Evolutionary conservation across 495 filamentous ascomycete genomes (phyloP).

Genomic region (Mytilinidion resinicola): DNA sequence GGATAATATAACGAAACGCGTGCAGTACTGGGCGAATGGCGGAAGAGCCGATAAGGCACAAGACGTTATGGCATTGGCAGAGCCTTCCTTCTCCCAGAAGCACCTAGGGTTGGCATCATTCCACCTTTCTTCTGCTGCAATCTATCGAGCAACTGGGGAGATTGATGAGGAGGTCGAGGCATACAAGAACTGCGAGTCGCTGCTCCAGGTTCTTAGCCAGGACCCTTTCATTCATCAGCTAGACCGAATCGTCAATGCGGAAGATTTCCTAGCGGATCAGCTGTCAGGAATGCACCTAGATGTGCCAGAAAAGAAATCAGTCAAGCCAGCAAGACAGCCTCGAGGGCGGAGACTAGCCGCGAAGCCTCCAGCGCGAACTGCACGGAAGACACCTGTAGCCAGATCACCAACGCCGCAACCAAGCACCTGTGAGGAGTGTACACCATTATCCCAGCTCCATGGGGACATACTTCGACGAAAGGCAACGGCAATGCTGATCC

Average conservation of each 20-base stretch:
- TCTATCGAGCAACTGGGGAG: conserved; percentile 10
- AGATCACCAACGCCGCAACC: background rate
- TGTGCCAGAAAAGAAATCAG: background rate
- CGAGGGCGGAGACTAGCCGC: conserved; percentile 10
- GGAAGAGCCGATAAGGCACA: conserved; percentile 56
- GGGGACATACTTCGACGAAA: conserved; percentile 36
- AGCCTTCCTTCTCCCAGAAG: background rate
- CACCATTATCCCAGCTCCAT: conserved; percentile 4
- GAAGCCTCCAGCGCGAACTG: conserved; percentile 5
- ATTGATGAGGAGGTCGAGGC: conserved; percentile 31
- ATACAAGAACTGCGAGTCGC: conserved; percentile 29
- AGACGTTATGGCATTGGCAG: conserved; percentile 14
- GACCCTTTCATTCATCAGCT: conserved; percentile 10
- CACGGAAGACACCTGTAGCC: background rate
- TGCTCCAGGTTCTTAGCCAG: conserved; percentile 6
- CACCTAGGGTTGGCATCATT: conserved; percentile 9
- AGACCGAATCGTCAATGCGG: background rate
- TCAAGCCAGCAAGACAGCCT: background rate
- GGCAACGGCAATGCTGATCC: conserved; percentile 50
- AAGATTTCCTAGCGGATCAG: conserved; percentile 7
- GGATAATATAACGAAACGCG: conserved; percentile 52
- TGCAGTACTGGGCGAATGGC: conserved; percentile 58
- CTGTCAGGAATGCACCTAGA: conserved; percentile 9
- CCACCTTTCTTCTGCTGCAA: conserved; percentile 4
- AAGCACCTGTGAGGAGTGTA: conserved; percentile 16